Conservation (phyloP, 2,329 filamentous ascomycete genomes). For the Chaetomium sp. region DNA sequence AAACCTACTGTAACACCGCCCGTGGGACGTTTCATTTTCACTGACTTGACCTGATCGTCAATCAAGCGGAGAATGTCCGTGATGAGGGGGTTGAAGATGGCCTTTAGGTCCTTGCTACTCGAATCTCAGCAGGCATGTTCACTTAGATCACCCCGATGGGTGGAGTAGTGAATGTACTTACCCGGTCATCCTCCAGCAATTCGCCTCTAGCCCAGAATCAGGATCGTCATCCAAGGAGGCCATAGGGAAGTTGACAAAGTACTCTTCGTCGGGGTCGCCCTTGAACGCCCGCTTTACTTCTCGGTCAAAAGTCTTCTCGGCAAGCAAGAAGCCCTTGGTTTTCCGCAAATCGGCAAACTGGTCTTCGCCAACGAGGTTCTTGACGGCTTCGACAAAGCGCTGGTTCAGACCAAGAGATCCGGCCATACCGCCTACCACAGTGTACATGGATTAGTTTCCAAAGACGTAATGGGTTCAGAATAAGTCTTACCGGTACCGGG, state of each 20-base stretch:
- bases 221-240: constrained; percentile 8
- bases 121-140: background rate
- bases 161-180: background rate
- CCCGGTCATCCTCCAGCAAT: constrained; percentile 11
- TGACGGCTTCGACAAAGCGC: constrained; percentile 8
- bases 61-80: constrained; percentile 10
- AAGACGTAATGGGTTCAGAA: background rate
- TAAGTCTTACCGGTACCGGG: constrained; percentile 4
- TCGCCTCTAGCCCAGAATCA: constrained; percentile 1
- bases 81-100: constrained; percentile 8
- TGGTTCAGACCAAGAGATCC: constrained; percentile 9
- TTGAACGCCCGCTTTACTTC: constrained; percentile 11
- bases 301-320: constrained; percentile 3
- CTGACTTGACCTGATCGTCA: constrained; percentile 7
- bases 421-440: constrained; percentile 2
- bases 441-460: background rate
- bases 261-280: constrained; percentile 8
- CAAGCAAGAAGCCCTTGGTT: constrained; percentile 8
- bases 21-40: background rate
- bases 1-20: constrained; percentile 1
- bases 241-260: constrained; percentile 10
- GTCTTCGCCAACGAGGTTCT: constrained; percentile 5
- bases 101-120: constrained; percentile 6
- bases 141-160: too few relatives aligned
- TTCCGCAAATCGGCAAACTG: constrained; percentile 4